Evolutionary conservation across 768 basidiomycete genomes (phyloP).

Genomic region (Suillus variegatus): DNA sequence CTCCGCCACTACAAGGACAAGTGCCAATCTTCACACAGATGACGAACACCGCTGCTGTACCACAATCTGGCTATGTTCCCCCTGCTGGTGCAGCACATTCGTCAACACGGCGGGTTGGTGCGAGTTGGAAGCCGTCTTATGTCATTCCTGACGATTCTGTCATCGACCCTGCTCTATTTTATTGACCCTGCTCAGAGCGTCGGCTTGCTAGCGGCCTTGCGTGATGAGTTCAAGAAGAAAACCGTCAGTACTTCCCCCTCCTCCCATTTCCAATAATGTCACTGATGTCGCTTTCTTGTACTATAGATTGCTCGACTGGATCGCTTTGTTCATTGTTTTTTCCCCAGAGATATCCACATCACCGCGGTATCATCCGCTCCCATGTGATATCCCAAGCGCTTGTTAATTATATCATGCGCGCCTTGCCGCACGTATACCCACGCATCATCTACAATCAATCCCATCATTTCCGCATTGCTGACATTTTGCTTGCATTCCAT

Average conservation of each 20-base stretch:
- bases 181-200: conserved; percentile 30
- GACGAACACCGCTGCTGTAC: conserved; percentile 20
- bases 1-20: conserved; percentile 13
- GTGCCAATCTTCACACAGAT: conserved; percentile 29
- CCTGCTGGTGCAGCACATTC: conserved; percentile 55
- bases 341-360: not conserved
- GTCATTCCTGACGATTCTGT: conserved; percentile 20
- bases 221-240: not conserved
- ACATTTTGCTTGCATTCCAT: not conserved
- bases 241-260: conserved; percentile 13
- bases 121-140: conserved; percentile 44
- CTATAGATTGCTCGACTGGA: conserved; percentile 3
- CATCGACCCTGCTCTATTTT: conserved; percentile 28
- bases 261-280: conserved; percentile 9
- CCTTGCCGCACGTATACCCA: not conserved
- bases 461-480: not conserved
- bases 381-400: conserved; percentile 5
- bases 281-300: conserved; percentile 3
- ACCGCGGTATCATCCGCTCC: not conserved
- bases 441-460: conserved; percentile 3
- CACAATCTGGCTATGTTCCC: conserved; percentile 42
- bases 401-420: not conserved
- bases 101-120: conserved; percentile 55
- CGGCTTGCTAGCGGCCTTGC: not conserved
- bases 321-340: conserved; percentile 6